Evolutionary conservation across 2,329 filamentous ascomycete genomes (phyloP).

Genomic region (Aplosporella prunicola): DNA sequence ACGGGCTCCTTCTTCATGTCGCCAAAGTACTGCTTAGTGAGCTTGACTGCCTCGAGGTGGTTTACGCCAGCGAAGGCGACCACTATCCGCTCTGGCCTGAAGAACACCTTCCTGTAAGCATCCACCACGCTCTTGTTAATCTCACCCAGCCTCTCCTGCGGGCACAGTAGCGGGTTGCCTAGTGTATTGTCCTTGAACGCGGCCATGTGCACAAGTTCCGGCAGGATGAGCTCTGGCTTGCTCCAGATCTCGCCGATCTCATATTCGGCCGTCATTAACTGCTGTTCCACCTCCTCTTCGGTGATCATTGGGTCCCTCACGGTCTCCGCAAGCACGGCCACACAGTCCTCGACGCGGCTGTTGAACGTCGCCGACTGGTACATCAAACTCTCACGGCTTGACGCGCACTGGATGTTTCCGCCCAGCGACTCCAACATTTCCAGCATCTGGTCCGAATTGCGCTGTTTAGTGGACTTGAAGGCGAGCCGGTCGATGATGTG

Average conservation of each 20-base stretch:
- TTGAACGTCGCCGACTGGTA: slow-evolving; percentile 99
- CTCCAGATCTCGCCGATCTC: slow-evolving; percentile 97
- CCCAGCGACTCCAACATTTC: slow-evolving; percentile 80
- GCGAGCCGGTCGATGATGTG: slow-evolving; percentile 94
- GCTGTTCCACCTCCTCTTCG: slow-evolving; percentile 74
- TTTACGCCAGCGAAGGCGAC: slow-evolving; percentile 89
- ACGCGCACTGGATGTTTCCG: slow-evolving; percentile 94
- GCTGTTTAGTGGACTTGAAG: slow-evolving; percentile 74
- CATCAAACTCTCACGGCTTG: slow-evolving; percentile 92
- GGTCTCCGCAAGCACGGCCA: slow-evolving; percentile 83
- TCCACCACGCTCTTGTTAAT: slow-evolving; percentile 68
- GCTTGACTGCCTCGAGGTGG: slow-evolving; percentile 66
- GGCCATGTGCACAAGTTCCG: slow-evolving; percentile 89
- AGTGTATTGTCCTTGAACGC: slow-evolving; percentile 95
- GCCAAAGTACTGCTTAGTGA: slow-evolving; percentile 81
- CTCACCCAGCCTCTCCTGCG: slow-evolving; percentile 64
- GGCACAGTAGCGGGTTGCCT: slow-evolving; percentile 86
- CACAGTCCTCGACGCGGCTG: slow-evolving; percentile 70
- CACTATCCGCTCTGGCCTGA: slow-evolving; percentile 81
- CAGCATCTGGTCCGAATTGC: slow-evolving; percentile 73
- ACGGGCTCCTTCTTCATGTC: slow-evolving; percentile 59
- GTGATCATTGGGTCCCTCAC: slow-evolving; percentile 80
- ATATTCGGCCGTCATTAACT: slow-evolving; percentile 85
- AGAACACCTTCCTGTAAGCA: slow-evolving; percentile 75
- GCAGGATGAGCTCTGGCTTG: slow-evolving; percentile 91